Conservation (phyloP, 306 rosid species). For the Glycine soja region DNA sequence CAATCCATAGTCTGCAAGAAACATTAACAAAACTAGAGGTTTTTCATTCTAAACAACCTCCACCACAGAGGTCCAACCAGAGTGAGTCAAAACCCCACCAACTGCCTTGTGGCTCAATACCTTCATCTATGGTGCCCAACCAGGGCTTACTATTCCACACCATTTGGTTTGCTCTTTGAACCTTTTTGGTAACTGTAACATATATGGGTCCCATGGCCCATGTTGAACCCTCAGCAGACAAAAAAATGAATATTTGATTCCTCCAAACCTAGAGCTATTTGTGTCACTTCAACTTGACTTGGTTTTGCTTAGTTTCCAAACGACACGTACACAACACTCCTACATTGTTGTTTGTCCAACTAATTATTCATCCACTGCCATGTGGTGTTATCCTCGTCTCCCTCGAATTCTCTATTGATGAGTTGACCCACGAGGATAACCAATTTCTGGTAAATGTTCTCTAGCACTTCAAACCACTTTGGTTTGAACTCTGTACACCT, state of each 20-base stretch:
- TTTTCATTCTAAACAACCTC: too few species aligned
- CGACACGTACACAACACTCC: constrained; percentile 58
- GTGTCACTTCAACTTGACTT: constrained; percentile 49
- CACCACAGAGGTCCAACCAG: too few species aligned
- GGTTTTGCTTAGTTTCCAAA: constrained; percentile 60
- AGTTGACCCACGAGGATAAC: constrained; percentile 47
- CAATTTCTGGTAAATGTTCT: constrained; percentile 28
- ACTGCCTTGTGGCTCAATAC: constrained; percentile 51
- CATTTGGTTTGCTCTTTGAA: constrained; percentile 53
- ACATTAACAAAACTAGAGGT: too few species aligned
- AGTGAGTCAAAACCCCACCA: too few species aligned
- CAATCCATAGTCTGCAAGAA: too few species aligned
- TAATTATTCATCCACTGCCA: constrained; percentile 44
- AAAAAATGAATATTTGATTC: constrained; percentile 47
- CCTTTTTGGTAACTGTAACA: constrained; percentile 53
- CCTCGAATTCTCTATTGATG: background rate
- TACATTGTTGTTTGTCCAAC: constrained; percentile 52
- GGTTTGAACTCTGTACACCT: constrained; percentile 42
- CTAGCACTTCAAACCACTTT: constrained; percentile 46
- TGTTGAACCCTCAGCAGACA: constrained; percentile 49
- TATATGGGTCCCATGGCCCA: background rate
- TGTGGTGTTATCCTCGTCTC: background rate
- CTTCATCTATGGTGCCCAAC: constrained; percentile 58
- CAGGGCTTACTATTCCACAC: constrained; percentile 51
- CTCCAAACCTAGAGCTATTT: constrained; percentile 60